A percentile compares a stretch with the other conserved stretches of the same genome.
phyloP scores from a whole-genome alignment of 2,329 filamentous ascomycete species.

The Rhytidhysteron rufulum region DNA sequence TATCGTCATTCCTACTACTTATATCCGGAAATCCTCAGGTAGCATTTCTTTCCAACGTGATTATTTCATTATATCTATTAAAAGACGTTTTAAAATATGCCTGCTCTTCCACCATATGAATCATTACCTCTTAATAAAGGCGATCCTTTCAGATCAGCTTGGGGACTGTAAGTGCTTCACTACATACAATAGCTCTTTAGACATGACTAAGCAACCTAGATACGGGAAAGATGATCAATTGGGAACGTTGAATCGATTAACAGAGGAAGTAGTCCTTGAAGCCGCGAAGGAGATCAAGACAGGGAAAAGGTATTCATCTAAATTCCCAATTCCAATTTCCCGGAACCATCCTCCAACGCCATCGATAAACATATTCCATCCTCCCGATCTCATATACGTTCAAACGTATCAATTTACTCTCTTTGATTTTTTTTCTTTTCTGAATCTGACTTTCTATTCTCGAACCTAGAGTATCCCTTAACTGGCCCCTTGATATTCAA shows the following conservation, averaged over 20 bases:
- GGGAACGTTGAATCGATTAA: constrained; percentile 59
- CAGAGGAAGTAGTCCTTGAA: constrained; percentile 49
- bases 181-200: constrained; percentile 26
- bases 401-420: background rate
- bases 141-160: constrained; percentile 44
- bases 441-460: background rate
- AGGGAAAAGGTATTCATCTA: constrained; percentile 42
- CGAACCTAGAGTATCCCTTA: constrained; percentile 47
- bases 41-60: too few relatives aligned
- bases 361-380: too few relatives aligned
- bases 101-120: constrained; percentile 44
- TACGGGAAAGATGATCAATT: constrained; percentile 57
- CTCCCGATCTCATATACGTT: constrained; percentile 3
- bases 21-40: background rate
- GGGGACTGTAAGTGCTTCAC: constrained; percentile 23
- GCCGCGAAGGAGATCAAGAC: constrained; percentile 51
- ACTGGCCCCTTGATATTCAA: constrained; percentile 57
- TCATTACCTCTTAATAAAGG: constrained; percentile 46
- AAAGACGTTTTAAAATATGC: constrained; percentile 6
- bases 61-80: too few relatives aligned
- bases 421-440: background rate
- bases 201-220: constrained; percentile 30
- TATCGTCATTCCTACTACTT: too few relatives aligned
- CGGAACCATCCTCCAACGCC: constrained; percentile 1
- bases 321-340: background rate